phyloP scores from a whole-genome alignment of 2,329 filamentous ascomycete genomes.

The Biscogniauxia mediterranea region DNA sequence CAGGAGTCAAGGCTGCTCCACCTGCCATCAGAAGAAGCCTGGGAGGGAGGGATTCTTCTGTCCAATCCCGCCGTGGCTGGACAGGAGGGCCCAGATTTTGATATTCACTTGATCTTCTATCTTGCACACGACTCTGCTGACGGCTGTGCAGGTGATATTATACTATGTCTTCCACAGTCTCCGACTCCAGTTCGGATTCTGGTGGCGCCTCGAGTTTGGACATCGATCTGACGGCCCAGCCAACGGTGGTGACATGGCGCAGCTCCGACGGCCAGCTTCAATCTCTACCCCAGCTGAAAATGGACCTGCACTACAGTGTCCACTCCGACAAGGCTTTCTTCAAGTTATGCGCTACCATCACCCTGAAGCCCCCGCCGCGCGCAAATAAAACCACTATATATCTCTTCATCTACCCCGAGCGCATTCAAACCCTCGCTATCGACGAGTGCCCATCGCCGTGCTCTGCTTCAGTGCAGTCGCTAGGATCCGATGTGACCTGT shows the following conservation, averaged over 20 bases:
- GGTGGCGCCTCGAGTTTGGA: slow-evolving; percentile 5
- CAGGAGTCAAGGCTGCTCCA: slow-evolving; percentile 22
- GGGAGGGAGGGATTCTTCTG: slow-evolving; percentile 20
- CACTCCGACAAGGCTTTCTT: slow-evolving; percentile 16
- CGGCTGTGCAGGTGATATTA: slow-evolving; percentile 10
- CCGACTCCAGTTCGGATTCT: slow-evolving; percentile 11
- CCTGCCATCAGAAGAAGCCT: slow-evolving; percentile 18
- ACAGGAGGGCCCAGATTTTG: slow-evolving; percentile 11
- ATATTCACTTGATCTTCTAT: slow-evolving; percentile 5
- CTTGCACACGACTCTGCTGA: no score
- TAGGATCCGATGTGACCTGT: slow-evolving; percentile 15
- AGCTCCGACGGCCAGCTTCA: slow-evolving; percentile 5
- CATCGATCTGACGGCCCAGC: slow-evolving; percentile 14
- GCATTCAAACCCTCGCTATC: slow-evolving; percentile 11
- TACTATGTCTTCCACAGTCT: slow-evolving; percentile 17
- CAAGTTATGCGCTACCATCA: slow-evolving; percentile 13
- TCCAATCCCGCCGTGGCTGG: slow-evolving; percentile 2
- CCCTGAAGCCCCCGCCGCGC: slow-evolving; percentile 13
- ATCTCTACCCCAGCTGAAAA: slow-evolving; percentile 7
- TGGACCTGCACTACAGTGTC: slow-evolving; percentile 17
- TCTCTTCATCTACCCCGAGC: slow-evolving; percentile 16
- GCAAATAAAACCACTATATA: slow-evolving; percentile 13
- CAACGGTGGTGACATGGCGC: slow-evolving; percentile 12
- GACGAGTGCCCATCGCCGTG: slow-evolving; percentile 10
- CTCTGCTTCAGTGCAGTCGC: slow-evolving; percentile 4